Conservation (phyloP, 163 green algal species). For the Chlorella variabilis region DNA sequence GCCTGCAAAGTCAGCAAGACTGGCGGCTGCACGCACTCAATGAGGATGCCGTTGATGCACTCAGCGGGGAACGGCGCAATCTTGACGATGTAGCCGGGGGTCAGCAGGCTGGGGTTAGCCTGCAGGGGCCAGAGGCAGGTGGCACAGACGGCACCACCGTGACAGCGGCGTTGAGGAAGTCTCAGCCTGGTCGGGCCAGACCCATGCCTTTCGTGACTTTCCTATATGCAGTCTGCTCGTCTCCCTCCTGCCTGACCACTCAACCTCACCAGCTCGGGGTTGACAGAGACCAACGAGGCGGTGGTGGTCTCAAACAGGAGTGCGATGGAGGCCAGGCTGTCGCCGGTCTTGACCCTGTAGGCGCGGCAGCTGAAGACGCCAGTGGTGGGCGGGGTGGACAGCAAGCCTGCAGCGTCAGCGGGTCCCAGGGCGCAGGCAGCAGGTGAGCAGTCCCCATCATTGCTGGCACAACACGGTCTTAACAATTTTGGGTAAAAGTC, state of each 20-base stretch:
- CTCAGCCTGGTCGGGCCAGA: no score
- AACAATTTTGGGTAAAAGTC: background rate
- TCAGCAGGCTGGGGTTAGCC: slow-evolving; percentile 17
- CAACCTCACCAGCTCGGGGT: slow-evolving; percentile 29
- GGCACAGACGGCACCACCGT: no score
- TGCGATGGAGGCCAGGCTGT: slow-evolving; percentile 37
- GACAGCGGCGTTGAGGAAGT: no score
- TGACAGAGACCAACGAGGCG: slow-evolving; percentile 6
- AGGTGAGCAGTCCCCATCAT: no score
- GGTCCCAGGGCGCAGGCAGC: no score
- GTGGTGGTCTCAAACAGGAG: slow-evolving; percentile 39
- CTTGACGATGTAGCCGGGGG: slow-evolving; percentile 11
- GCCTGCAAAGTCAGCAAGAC: background rate
- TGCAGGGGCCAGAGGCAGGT: background rate
- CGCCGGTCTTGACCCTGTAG: slow-evolving; percentile 15
- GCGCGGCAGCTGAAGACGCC: slow-evolving; percentile 10
- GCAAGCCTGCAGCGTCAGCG: background rate
- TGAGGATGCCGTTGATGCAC: slow-evolving; percentile 22
- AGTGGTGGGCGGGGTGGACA: background rate
- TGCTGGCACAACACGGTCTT: background rate
- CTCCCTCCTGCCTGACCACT: no score
- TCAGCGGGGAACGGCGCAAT: background rate
- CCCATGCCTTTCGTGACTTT: no score
- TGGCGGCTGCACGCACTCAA: background rate
- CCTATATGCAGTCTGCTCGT: no score